Base-by-base conservation (phyloP, 179 eudicot species). In the Beta lomatogona region DNA sequence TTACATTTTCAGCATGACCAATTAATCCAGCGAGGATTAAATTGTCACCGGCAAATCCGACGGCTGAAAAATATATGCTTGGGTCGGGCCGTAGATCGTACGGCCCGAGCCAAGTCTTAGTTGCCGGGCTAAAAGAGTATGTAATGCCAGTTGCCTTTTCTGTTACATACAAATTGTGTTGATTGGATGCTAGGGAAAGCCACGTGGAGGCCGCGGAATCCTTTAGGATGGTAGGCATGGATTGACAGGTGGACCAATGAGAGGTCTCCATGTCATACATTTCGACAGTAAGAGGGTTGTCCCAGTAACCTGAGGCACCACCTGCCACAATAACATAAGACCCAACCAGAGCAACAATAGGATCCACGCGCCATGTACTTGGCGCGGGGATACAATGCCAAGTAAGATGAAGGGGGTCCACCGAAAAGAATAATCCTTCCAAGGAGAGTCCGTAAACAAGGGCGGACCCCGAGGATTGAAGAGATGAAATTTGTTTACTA, bases 381-480 rank as follows among this genome's bases (percentile, higher is more conserved):
- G 97, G 95, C 4, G 89, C 80, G 0, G 63, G 70, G 1, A 83
- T 81, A 50, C 84, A 88, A 76, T 73, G 77, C 98, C 98, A 93
- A 2, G 53, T 78, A 52, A 81, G 55, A 44, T 86, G 88, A 31
- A 93, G 82, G 7, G 93, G 92, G 60, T 93, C 97, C 9, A 25
- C 4, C 8, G 97, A 91, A 81, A 90, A 90, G 15, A 88, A 82
- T 25, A 92, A 76, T 2, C 16, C 64, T 0, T 83, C 55, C 0
- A 84, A 59, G 1, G 92, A 88, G 4, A 91, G 64, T 79, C 77
- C 75, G 80, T 86, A 93, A 52, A 90, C 79, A 28, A 91, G 83
- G 22, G 76, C 83, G 0, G 92, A 83, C 21, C 81, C 75, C 18
- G 93, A 86, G 0, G 95, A 90, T 9, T 79, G 81, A 60, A 91